Evolutionary conservation across 495 filamentous ascomycete genomes (phyloP), one percentile per base, ranked within the genome.

Genomic region (Talaromyces ruber): DNA sequence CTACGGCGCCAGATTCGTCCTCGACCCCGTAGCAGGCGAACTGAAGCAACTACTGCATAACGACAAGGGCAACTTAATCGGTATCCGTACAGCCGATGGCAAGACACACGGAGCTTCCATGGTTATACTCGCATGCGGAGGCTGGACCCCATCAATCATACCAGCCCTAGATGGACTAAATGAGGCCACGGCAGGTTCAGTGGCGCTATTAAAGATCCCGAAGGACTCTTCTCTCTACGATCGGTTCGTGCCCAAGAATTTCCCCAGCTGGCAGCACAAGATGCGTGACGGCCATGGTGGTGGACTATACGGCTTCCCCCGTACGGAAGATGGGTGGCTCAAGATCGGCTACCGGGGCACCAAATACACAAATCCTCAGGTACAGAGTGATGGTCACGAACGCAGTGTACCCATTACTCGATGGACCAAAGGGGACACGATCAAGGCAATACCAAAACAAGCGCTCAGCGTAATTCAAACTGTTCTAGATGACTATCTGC

Each of bases 121-220:
- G 7, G 84, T 84, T 8, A 76, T 95, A 57, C 71, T 93, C 9
- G 91, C 92, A 0, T 82, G 89, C 0, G 92, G 91, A 2, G 87
- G 90, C 1, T 95, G 91, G 92, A 88, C 87, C 2, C 81, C 82
- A 2, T 72, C 76, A 0, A 72, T 96, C 2, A 67, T 96, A 0
- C 76, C 76, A 0, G 65, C 70, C 26, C 53, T 76, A 2, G 69
- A 70, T 22, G 65, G 64, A 2, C 64, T 79, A 2, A 68, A 72
- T 28, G 78, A 81, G 60, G 74, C 78, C 4, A 81, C 78, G 1
- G 76, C 76, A 6, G 78, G 78, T 28, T 72, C 70, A 0, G 72
- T 81, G 6, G 70, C 67, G 7, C 70, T 67, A 25, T 50, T 77
- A 21, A 65, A 71, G 18, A 66, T 80, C 12, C 73, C 76, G 0